Evolutionary conservation across 345 rosid genomes (phyloP), one percentile per base, ranked within the genome.

Genomic region (Gossypium anomalum): DNA sequence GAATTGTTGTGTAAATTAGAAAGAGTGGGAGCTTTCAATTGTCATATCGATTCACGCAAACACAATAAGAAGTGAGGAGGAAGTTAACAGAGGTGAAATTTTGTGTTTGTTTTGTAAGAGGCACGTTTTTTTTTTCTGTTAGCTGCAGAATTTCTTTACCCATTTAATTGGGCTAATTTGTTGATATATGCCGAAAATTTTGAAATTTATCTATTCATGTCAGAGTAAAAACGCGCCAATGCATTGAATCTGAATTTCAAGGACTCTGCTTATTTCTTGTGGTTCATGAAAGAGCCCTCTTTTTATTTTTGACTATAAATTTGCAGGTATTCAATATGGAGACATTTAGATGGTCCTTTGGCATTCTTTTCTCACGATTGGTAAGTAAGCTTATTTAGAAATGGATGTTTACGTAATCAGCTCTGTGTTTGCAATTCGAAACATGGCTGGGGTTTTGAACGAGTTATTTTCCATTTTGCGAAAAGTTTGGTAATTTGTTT

Each of bases 341-440:
- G 78, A 88, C 93, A 16, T 94, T 94, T 89, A 92, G 76, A 77
- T 94, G 98, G 98, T 92, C 98, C 60, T 92, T 94, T 66, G 98
- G 98, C 64, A 94, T 94, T 76, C 89, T 94, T 53, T 92, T 94
- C 87, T 94, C 98, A 47, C 93, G 98, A 65, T 86, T 94, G 96
- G 98, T 94, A 84, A 85, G 97, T 64, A 22, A 70, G 55, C 13
- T 76, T 81, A 27, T 44, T 22, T 49, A 38, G 19, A 22, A n/a
- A 38, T 43, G 57, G 52, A 11, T 75, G 44, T 13, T 70, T 38
- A 43, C 45, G 8, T 17, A 20, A 62, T 62, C 49, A 29, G 19
- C 51, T 15, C 51, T 19, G 15, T 64, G 7, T 45, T 13, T 6
- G 27, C 15, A 47, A 75, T 70, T 55, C 23, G 66, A 78, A 8